Evolutionary conservation across 2,329 filamentous ascomycete genomes (phyloP).

Genomic region (Epicoccum sorghinum): DNA sequence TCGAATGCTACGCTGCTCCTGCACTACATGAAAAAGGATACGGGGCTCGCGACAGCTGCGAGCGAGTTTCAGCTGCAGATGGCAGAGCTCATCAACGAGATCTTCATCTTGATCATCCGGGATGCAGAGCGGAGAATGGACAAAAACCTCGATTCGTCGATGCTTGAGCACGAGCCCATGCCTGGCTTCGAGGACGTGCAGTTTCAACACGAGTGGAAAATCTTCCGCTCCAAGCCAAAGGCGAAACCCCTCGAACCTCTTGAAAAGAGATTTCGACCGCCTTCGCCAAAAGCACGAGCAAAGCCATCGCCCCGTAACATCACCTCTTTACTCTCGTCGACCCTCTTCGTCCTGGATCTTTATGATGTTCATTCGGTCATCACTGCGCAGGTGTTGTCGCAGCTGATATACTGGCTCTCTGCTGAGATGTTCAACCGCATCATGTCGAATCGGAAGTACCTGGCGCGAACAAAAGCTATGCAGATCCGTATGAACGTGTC

Average conservation of each 20-base stretch:
- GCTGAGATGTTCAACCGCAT: slow-evolving; percentile 97
- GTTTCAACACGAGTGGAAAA: slow-evolving; percentile 98
- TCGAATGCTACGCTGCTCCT: slow-evolving; percentile 95
- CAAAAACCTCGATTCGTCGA: slow-evolving; percentile 89
- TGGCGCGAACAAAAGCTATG: slow-evolving; percentile 97
- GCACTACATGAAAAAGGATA: slow-evolving; percentile 95
- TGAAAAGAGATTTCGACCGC: slow-evolving; percentile 89
- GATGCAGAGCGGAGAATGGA: slow-evolving; percentile 96
- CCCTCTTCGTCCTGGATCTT: slow-evolving; percentile 94
- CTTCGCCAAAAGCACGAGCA: slow-evolving; percentile 89
- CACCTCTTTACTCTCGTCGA: slow-evolving; percentile 92
- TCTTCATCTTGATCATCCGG: slow-evolving; percentile 95
- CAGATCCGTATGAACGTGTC: slow-evolving; percentile 99
- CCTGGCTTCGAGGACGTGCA: slow-evolving; percentile 95
- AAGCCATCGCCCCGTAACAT: slow-evolving; percentile 94
- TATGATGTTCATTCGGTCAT: slow-evolving; percentile 99
- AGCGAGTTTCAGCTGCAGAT: slow-evolving; percentile 91
- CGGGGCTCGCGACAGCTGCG: slow-evolving; percentile 78
- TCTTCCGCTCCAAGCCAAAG: slow-evolving; percentile 90
- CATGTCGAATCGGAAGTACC: slow-evolving; percentile 93
- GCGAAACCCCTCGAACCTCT: slow-evolving; percentile 82
- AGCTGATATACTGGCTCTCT: slow-evolving; percentile 94
- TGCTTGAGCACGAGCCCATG: slow-evolving; percentile 98
- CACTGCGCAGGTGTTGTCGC: slow-evolving; percentile 85
- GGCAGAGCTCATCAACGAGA: slow-evolving; percentile 94